Evolutionary conservation across 208 protist genomes (phyloP), one percentile per base, ranked within the genome.

Genomic region (Crithidia bombi): DNA sequence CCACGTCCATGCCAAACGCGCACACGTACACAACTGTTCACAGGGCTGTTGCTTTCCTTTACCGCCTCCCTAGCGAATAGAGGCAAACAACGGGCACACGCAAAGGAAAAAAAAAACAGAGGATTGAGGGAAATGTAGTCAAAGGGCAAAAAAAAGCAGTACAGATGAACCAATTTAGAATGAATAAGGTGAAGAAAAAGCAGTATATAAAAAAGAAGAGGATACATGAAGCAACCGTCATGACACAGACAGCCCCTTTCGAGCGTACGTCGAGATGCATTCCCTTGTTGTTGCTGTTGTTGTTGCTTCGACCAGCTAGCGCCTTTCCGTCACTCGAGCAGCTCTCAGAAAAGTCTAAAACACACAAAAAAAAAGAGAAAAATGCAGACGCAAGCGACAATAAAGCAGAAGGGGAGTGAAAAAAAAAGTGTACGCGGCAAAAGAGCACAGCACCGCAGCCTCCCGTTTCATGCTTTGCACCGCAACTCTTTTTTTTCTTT

Each of bases 201-300:
- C 6, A 50, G n/a, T n/a, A n/a, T n/a, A 63, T 51, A 57, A 58
- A 46, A 46, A 50, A n/a, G 47, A 78, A 59, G 35, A 59, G n/a
- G 52, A 43, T 43, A 30, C 28, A 43, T 28, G 52, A 58, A 19
- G 28, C 28, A 15, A 15, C 28, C 46, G 14, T 28, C 17, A 51
- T 28, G 46, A 14, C 21, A 23, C 9, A 51, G 5, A 14, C 15
- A 30, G 46, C 28, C 28, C 15, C 50, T 55, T 33, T 55, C 50
- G 28, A 55, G 15, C 28, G 28, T 55, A 51, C 36, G 23, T 21
- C 14, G 38, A 36, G 14, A 19, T 7, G 6, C 3, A n/a, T 33
- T 15, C 3, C 28, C 50, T n/a, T 55, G 28, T 5, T 55, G 17
- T 32, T 15, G 9, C 36, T 55, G 23, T 21, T 28, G 28, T 15